These are phyloP conservation scores for Physcia stellaris DNA, from an alignment of 495 filamentous ascomycete genomes.

Conservation along the genomic window DNA sequence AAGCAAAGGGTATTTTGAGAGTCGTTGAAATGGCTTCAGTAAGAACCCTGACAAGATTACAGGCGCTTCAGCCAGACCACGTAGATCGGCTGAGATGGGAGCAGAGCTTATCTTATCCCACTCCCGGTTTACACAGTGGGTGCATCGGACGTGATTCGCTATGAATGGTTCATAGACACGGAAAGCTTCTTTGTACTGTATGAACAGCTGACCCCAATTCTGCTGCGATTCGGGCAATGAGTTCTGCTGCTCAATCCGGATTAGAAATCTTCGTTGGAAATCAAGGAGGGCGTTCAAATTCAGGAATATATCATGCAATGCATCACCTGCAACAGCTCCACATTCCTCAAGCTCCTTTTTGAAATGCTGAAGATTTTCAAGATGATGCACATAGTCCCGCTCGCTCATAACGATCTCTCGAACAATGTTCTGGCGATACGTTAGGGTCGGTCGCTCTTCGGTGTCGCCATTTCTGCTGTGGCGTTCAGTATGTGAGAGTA, in stretches of 20 bases:
- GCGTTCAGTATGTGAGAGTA: slow-evolving; percentile 44
- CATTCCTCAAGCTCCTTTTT: slow-evolving; percentile 83
- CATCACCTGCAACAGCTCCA: slow-evolving; percentile 76
- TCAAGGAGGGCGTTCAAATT: slow-evolving; percentile 91
- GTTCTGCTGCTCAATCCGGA: slow-evolving; percentile 91
- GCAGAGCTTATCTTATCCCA: slow-evolving; percentile 43
- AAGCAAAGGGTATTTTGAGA: slow-evolving; percentile 87
- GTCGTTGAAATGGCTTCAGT: slow-evolving; percentile 88
- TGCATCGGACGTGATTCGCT: slow-evolving; percentile 62
- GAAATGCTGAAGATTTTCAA: slow-evolving; percentile 84
- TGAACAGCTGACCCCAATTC: slow-evolving; percentile 84
- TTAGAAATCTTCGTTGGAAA: slow-evolving; percentile 87
- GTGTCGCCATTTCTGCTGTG: slow-evolving; percentile 15
- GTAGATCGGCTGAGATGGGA: slow-evolving; percentile 39
- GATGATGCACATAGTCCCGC: slow-evolving; percentile 94
- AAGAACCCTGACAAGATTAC: slow-evolving; percentile 71
- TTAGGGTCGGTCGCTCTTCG: slow-evolving; percentile 35
- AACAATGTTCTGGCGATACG: slow-evolving; percentile 75
- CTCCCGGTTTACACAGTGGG: slow-evolving; percentile 31
- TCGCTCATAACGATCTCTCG: slow-evolving; percentile 87
- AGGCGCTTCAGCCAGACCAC: slow-evolving; percentile 48
- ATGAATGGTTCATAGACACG: slow-evolving; percentile 92
- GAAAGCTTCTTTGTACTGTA: slow-evolving; percentile 65
- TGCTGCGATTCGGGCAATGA: slow-evolving; percentile 62
- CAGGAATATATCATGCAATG: slow-evolving; percentile 87